A percentile compares a stretch with the other conserved stretches of the same genome.
Conservation (phyloP, 208 protist species). For the Trypanosoma theileri region DNA sequence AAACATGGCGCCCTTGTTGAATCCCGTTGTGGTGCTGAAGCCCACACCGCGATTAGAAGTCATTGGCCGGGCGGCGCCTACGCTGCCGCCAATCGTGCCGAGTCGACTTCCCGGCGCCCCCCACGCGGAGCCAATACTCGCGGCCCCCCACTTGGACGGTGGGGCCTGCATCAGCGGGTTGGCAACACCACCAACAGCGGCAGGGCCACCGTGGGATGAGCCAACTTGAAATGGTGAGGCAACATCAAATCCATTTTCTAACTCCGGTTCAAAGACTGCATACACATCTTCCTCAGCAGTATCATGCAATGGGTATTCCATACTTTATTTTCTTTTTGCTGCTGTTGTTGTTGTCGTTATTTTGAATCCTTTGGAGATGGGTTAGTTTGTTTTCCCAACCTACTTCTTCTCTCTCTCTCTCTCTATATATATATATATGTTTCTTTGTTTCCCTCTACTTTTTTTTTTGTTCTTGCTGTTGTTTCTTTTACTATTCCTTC, state of each 20-base stretch:
- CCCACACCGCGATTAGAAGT: constrained; percentile 92
- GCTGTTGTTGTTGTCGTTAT: not conserved
- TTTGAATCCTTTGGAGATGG: not conserved
- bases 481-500: too few species aligned
- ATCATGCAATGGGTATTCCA: constrained; percentile 7
- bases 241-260: constrained; percentile 22
- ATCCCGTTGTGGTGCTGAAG: constrained; percentile 57
- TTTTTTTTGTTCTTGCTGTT: too few species aligned
- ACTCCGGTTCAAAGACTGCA: constrained; percentile 67
- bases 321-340: not conserved
- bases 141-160: constrained; percentile 76
- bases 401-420: constrained; percentile 3
- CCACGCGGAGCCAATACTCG: constrained; percentile 65
- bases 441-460: not conserved
- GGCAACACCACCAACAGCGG: constrained; percentile 20
- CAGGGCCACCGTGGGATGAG: constrained; percentile 2
- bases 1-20: constrained; percentile 56
- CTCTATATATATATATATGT: constrained; percentile 25
- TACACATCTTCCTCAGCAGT: constrained; percentile 70
- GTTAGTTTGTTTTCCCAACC: not conserved
- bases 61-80: constrained; percentile 81
- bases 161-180: constrained; percentile 82
- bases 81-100: constrained; percentile 55
- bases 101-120: constrained; percentile 65
- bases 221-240: constrained; percentile 27